Evolutionary conservation across 1,139 yeast species (phyloP).

Genomic region (Taphrina deformans): DNA sequence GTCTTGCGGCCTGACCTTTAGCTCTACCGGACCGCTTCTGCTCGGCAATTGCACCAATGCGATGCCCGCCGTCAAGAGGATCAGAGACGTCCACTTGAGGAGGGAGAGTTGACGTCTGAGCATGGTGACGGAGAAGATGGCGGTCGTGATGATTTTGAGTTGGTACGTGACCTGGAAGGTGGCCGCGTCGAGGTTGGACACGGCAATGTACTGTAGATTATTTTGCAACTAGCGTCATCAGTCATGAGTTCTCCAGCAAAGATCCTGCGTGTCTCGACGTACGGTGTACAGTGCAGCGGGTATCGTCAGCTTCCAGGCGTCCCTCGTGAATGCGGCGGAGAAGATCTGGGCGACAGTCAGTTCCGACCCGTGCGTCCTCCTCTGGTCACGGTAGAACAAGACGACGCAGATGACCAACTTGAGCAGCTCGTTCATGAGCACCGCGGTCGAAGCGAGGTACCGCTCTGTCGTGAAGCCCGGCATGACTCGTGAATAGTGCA

Average conservation of each 20-base stretch:
- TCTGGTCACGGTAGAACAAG: conserved; percentile 38
- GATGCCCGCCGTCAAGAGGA: conserved; percentile 48
- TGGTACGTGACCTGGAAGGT: conserved; percentile 52
- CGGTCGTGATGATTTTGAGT: conserved; percentile 50
- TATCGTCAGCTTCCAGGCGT: conserved; percentile 49
- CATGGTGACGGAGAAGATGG: conserved; percentile 50
- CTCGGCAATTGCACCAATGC: conserved; percentile 50
- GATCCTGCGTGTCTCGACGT: conserved; percentile 13
- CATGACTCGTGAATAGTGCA: conserved; percentile 51
- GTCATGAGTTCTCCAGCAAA: neutral
- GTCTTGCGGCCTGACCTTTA: neutral
- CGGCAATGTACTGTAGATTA: conserved; percentile 50
- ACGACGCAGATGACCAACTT: conserved; percentile 46
- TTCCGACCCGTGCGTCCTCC: conserved; percentile 12
- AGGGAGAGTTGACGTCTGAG: conserved; percentile 45
- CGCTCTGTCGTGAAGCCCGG: conserved; percentile 45
- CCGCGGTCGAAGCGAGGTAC: conserved; percentile 50
- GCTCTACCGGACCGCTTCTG: conserved; percentile 29
- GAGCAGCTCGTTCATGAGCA: conserved; percentile 48
- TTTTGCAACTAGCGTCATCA: conserved; percentile 44
- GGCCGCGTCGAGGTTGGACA: conserved; percentile 50
- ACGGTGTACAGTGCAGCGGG: conserved; percentile 49
- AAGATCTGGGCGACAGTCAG: conserved; percentile 14
- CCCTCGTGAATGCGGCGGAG: conserved; percentile 46
- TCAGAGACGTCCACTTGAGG: conserved; percentile 47